A percentile compares a stretch with the other conserved stretches of the same genome.
These are phyloP conservation scores for Geotrichum restrictum DNA, from an alignment of 1,139 yeast genomes.

Conservation along the genomic window DNA sequence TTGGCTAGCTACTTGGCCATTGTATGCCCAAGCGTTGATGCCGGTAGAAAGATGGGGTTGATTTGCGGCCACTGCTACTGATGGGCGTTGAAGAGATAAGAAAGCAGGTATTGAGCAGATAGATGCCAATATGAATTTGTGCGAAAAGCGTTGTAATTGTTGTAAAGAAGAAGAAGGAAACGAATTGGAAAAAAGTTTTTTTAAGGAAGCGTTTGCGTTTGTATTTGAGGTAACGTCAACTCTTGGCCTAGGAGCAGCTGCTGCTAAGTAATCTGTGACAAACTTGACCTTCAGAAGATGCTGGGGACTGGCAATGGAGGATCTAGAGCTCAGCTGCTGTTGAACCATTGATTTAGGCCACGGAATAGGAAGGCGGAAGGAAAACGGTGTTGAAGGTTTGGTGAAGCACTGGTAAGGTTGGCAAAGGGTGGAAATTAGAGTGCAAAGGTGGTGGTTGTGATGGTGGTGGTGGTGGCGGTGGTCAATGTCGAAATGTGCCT, in stretches of 20 bases:
- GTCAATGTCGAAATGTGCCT: too few species aligned
- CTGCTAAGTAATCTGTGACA: constrained; percentile 7
- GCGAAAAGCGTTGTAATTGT: neutral
- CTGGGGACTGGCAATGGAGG: too few species aligned
- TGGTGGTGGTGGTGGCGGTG: too few species aligned
- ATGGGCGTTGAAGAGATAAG: neutral
- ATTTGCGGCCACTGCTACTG: neutral
- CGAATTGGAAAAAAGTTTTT: neutral
- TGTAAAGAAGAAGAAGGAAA: neutral
- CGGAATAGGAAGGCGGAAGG: too few species aligned
- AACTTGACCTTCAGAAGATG: neutral
- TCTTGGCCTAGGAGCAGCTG: neutral
- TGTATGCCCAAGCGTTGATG: neutral
- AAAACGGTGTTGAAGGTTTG: too few species aligned
- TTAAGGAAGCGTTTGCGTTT: too few species aligned
- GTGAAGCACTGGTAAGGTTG: too few species aligned
- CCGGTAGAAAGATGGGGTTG: neutral
- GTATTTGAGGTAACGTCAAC: neutral
- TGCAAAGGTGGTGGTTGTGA: too few species aligned
- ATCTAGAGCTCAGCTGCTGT: too few species aligned
- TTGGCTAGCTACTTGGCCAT: neutral
- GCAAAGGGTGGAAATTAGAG: too few species aligned
- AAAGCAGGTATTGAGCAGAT: constrained; percentile 1
- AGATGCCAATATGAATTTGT: neutral
- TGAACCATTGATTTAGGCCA: too few species aligned